Evolutionary conservation across 345 rosid species (phyloP).

Genomic region (Pugionium cornutum): DNA sequence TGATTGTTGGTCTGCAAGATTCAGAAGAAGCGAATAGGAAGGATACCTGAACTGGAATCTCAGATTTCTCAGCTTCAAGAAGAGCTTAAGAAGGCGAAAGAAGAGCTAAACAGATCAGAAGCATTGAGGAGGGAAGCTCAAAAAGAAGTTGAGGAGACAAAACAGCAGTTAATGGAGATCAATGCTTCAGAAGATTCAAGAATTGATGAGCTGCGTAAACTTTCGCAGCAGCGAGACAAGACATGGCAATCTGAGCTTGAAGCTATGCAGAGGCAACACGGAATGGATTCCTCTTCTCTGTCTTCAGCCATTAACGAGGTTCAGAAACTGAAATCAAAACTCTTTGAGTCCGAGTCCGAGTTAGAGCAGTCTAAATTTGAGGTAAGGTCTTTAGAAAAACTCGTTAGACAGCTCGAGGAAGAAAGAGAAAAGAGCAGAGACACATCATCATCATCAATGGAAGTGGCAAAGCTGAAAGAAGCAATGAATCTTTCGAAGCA

Average conservation of each 20-base stretch:
- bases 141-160: constrained; percentile 77
- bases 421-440: too few species aligned
- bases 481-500: constrained; percentile 49
- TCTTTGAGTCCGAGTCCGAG: constrained; percentile 74
- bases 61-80: constrained; percentile 76
- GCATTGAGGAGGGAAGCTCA: constrained; percentile 55
- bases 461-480: constrained; percentile 31
- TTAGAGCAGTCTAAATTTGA: constrained; percentile 62
- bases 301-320: constrained; percentile 82
- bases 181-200: constrained; percentile 78
- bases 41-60: constrained; percentile 60
- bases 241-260: constrained; percentile 96
- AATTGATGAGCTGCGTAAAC: constrained; percentile 71
- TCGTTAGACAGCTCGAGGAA: constrained; percentile 51
- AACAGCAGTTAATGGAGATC: constrained; percentile 68
- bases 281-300: constrained; percentile 72
- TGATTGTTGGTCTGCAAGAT: constrained; percentile 29
- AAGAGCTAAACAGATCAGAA: constrained; percentile 72
- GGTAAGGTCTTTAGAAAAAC: constrained; percentile 62
- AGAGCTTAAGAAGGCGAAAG: constrained; percentile 80
- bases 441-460: constrained; percentile 30
- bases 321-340: constrained; percentile 77
- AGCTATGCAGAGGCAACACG: constrained; percentile 82
- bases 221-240: constrained; percentile 82
- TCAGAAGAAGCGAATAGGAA: constrained; percentile 67